Evolutionary conservation across 495 filamentous ascomycete species (phyloP).

Genomic region (Lasiosphaeria hispida): DNA sequence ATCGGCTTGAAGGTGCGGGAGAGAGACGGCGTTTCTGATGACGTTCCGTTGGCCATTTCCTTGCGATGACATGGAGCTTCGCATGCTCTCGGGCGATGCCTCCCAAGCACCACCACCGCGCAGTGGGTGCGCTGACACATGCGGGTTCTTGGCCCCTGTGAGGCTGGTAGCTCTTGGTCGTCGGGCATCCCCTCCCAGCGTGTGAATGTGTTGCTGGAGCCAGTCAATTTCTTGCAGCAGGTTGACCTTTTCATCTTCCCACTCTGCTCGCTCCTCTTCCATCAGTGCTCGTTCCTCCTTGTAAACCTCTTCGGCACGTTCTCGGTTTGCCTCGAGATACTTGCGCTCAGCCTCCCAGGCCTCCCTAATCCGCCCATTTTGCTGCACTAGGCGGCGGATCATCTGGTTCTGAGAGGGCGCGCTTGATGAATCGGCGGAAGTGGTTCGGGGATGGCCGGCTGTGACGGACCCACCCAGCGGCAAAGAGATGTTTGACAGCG

Average conservation of each 20-base stretch:
- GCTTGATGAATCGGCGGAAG: constrained; percentile 21
- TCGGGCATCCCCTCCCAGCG: constrained; percentile 17
- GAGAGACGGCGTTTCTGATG: constrained; percentile 11
- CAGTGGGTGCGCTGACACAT: constrained; percentile 13
- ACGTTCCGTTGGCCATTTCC: constrained; percentile 12
- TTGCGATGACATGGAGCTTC: constrained; percentile 30
- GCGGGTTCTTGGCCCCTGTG: constrained; percentile 17
- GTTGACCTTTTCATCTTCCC: constrained; percentile 35
- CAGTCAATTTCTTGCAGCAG: constrained; percentile 27
- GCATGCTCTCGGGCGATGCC: constrained; percentile 25
- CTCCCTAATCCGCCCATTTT: constrained; percentile 39
- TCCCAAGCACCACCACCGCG: constrained; percentile 29
- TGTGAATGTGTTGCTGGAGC: constrained; percentile 33
- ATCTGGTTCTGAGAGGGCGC: constrained; percentile 27
- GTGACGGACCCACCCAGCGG: constrained; percentile 20
- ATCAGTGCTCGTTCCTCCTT: constrained; percentile 45
- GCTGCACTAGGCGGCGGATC: constrained; percentile 41
- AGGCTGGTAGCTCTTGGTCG: constrained; percentile 18
- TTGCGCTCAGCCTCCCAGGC: constrained; percentile 48
- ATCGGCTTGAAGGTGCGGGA: constrained; percentile 12
- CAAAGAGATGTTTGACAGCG: constrained; percentile 10
- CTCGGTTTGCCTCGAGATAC: constrained; percentile 43
- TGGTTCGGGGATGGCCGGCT: constrained; percentile 21
- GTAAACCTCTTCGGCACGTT: constrained; percentile 45
- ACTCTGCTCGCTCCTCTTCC: constrained; percentile 42